Base-by-base conservation (phyloP, 139 green algal species). In the Micromonas pusilla region DNA sequence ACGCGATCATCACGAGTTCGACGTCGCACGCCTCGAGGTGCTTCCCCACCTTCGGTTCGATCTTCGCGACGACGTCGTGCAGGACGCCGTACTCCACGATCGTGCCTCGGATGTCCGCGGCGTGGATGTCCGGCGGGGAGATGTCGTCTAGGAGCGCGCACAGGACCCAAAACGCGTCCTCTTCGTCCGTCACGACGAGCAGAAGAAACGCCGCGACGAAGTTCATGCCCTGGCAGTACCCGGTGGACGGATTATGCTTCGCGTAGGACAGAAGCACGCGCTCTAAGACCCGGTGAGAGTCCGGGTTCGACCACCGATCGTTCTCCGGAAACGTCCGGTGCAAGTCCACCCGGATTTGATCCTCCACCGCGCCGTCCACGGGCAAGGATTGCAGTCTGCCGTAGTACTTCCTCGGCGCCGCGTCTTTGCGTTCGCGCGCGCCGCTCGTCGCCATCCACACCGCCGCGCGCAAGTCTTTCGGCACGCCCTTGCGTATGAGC, bases 141-240 rank as follows among this genome's bases (percentile, higher is more conserved):
- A 60, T 38, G 38, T 76, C 39, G 39, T 80, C 71, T 6, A 83
- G 28, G 19, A 80, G 6, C 0, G 33, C 31, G 0, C 25, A 34
- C 36, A 80, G 53, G n/a, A 79, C 52, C 79, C 72, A 80, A 5
- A 83, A 83, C 6, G 60, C 79, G 5, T 13, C 30, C 53, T 75
- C 38, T 23, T 75, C 68, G 31, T 75, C 38, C 21, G 34, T 21
- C 26, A 84, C 9, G 34, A 72, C 73, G 19, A 84, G 30, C 63
- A 75, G 52, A 4, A 84, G 33, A 36, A 80, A 81, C 34, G 73
- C 80, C 4, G 64, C 80, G 32, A 84, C 68, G 52, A 81, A 84
- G 38, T 84, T 84, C 74, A 84, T 81, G 2, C 63, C 70, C 53
- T 84, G 80, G 52, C 73, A 81, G 67, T 84, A 84, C 5, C 80